Conservation (phyloP, 768 basidiomycete genomes). For the Lactarius trivialis region DNA sequence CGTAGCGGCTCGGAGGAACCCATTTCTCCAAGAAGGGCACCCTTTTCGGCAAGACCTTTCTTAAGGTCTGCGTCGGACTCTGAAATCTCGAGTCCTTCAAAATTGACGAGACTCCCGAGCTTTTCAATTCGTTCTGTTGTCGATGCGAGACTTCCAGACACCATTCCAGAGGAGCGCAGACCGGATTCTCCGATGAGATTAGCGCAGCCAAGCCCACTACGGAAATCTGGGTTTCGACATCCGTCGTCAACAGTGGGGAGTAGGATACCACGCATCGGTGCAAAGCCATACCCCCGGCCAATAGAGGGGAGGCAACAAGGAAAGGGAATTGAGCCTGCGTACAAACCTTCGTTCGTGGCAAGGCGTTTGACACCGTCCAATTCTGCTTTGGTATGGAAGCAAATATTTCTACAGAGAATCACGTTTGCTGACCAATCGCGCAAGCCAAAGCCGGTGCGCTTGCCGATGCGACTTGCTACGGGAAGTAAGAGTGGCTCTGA, state of each 20-base stretch:
- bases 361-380: conserved; percentile 1
- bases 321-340: conserved; percentile 12
- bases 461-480: conserved; percentile 13
- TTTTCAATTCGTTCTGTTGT: conserved; percentile 14
- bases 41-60: conserved; percentile 3
- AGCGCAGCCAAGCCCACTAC: conserved; percentile 3
- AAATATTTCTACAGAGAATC: background rate
- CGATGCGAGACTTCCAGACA: conserved; percentile 9
- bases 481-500: conserved; percentile 19
- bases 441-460: conserved; percentile 19
- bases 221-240: conserved; percentile 25
- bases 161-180: conserved; percentile 19
- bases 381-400: conserved; percentile 6
- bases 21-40: background rate
- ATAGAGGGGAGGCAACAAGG: conserved; percentile 6
- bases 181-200: background rate
- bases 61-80: conserved; percentile 20
- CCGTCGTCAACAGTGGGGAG: conserved; percentile 29
- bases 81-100: conserved; percentile 16
- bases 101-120: background rate
- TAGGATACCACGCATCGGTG: conserved; percentile 32
- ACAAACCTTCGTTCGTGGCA: conserved; percentile 2
- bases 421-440: background rate
- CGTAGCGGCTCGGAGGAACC: conserved; percentile 23
- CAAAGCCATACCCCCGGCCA: conserved; percentile 31